Evolutionary conservation across 1,284 basidiomycete genomes (phyloP).

Genomic region (Taiwanofungus camphoratus): DNA sequence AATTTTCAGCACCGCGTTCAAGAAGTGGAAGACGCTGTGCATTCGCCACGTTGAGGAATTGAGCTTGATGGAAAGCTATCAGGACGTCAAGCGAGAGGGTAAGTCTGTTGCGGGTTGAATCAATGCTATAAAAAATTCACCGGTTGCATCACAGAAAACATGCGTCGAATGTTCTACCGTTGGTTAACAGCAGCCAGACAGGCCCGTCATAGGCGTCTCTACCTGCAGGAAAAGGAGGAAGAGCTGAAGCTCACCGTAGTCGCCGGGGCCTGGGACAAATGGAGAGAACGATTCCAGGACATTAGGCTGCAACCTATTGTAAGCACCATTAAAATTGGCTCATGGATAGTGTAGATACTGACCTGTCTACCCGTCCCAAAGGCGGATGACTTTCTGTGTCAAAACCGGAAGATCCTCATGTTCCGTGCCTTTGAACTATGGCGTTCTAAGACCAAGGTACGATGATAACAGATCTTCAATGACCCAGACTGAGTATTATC

Average conservation of each 20-base stretch:
- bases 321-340: conserved; percentile 27
- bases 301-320: conserved; percentile 61
- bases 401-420: conserved; percentile 52
- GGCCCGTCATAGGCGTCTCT: conserved; percentile 48
- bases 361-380: conserved; percentile 29
- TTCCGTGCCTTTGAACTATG: conserved; percentile 65
- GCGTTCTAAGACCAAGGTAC: conserved; percentile 67
- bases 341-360: no score
- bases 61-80: conserved; percentile 75
- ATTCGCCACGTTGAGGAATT: conserved; percentile 61
- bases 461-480: no score
- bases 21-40: conserved; percentile 61
- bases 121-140: neutral
- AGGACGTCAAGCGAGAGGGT: conserved; percentile 74
- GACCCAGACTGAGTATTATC: neutral
- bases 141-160: conserved; percentile 42
- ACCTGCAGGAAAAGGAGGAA: conserved; percentile 55
- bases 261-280: conserved; percentile 63
- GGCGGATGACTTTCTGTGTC: conserved; percentile 56
- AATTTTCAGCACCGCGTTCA: conserved; percentile 46
- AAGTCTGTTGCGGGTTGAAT: conserved; percentile 9
- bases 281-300: conserved; percentile 64
- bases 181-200: conserved; percentile 61
- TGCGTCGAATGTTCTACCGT: conserved; percentile 60
- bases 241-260: conserved; percentile 48